phyloP scores from a whole-genome alignment of 768 basidiomycete genomes.

The Pulveroboletus ravenelii region DNA sequence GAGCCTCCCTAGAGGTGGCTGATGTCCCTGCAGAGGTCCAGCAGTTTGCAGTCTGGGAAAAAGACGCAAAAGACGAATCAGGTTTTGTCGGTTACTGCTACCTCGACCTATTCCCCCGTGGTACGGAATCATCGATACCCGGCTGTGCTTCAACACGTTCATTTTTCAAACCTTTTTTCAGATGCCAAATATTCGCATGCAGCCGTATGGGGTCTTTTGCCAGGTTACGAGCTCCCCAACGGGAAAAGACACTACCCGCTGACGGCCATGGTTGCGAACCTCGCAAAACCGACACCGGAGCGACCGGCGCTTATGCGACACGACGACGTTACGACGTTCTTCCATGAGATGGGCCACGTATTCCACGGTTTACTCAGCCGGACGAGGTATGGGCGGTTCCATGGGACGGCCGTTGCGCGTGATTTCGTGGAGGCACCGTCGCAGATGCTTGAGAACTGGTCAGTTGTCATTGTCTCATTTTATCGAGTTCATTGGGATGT shows the following conservation, averaged over 20 bases:
- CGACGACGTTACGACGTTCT: constrained; percentile 84
- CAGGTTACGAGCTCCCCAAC: constrained; percentile 55
- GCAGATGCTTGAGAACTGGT: constrained; percentile 94
- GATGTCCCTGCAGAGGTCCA: constrained; percentile 56
- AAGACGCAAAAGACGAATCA: constrained; percentile 61
- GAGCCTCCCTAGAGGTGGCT: not conserved
- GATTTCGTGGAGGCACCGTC: constrained; percentile 90
- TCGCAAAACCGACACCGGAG: constrained; percentile 78
- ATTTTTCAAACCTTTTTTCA: constrained; percentile 21
- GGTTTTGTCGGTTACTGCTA: constrained; percentile 84
- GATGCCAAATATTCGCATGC: constrained; percentile 82
- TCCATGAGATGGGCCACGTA: constrained; percentile 85
- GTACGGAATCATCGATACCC: constrained; percentile 33
- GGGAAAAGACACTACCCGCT: constrained; percentile 69
- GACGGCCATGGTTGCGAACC: constrained; percentile 85
- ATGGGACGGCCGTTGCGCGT: constrained; percentile 73
- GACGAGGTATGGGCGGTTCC: constrained; percentile 73
- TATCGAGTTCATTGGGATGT: not conserved
- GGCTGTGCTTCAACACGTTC: not conserved
- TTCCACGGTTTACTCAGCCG: constrained; percentile 66
- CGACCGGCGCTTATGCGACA: constrained; percentile 85
- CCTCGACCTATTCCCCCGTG: constrained; percentile 82
- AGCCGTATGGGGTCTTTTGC: constrained; percentile 73
- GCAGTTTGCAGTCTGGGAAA: constrained; percentile 82
- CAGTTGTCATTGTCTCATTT: not conserved